These are phyloP conservation scores for Botrytis medusae DNA, from an alignment of 2,329 filamentous ascomycete genomes.

Conservation along the genomic window DNA sequence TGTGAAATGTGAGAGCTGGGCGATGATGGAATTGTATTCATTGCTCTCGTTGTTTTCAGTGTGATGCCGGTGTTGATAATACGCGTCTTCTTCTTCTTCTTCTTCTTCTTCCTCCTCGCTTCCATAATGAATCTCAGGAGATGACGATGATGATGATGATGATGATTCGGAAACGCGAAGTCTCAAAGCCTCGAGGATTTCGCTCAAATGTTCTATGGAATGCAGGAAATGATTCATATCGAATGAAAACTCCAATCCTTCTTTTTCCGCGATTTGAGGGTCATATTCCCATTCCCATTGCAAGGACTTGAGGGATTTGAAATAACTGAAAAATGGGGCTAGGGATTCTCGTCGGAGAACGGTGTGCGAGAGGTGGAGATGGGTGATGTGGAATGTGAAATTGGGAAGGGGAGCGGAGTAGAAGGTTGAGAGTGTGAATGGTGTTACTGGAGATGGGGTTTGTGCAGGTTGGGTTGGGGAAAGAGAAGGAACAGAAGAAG, in stretches of 20 bases:
- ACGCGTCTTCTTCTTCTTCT: background rate
- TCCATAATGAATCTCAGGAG: background rate
- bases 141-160: background rate
- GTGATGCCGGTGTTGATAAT: background rate
- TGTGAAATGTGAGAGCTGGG: background rate
- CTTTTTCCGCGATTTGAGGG: background rate
- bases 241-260: background rate
- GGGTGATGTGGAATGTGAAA: conserved; percentile 13
- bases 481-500: background rate
- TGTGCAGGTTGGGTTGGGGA: background rate
- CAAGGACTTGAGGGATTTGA: background rate
- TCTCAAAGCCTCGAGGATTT: background rate
- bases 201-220: background rate
- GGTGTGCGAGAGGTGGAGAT: conserved; percentile 8
- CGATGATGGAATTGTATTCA: background rate
- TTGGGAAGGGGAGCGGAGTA: background rate
- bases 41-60: background rate
- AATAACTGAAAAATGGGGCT: background rate
- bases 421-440: conserved; percentile 8
- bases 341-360: background rate
- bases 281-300: conserved; percentile 4
- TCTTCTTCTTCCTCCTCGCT: background rate
- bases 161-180: background rate
- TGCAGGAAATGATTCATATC: background rate
- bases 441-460: background rate